A percentile compares a stretch with the other conserved stretches of the same genome.
Conservation (phyloP, 2,329 filamentous ascomycete genomes). For the Macrophomina phaseolina region DNA sequence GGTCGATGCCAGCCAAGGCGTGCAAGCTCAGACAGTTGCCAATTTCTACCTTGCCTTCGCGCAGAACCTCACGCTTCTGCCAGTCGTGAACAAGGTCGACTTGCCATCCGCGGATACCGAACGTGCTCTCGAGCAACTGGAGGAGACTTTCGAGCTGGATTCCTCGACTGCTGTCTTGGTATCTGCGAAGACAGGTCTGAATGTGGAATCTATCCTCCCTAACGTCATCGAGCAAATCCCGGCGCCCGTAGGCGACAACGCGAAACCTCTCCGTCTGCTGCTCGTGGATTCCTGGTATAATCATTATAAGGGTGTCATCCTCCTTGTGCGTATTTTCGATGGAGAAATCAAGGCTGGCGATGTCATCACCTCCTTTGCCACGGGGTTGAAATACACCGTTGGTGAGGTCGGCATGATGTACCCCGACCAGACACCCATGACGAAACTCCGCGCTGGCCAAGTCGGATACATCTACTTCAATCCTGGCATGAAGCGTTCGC, state of each 20-base stretch:
- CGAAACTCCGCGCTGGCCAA: conserved; percentile 82
- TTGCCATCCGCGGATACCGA: conserved; percentile 87
- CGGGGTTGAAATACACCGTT: conserved; percentile 86
- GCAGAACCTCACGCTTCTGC: conserved; percentile 83
- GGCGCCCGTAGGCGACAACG: conserved; percentile 74
- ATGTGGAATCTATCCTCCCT: conserved; percentile 82
- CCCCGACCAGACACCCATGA: conserved; percentile 82
- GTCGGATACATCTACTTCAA: conserved; percentile 98
- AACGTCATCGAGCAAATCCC: conserved; percentile 86
- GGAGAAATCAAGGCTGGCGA: conserved; percentile 84
- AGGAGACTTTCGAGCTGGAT: conserved; percentile 85
- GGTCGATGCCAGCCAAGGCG: conserved; percentile 93
- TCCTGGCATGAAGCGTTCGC: conserved; percentile 95
- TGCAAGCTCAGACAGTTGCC: conserved; percentile 97
- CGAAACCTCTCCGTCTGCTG: conserved; percentile 78
- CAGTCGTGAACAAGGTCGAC: conserved; percentile 97
- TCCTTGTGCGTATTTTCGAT: conserved; percentile 90
- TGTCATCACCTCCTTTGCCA: conserved; percentile 84
- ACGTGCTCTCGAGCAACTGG: conserved; percentile 84
- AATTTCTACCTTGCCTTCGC: conserved; percentile 98
- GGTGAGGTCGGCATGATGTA: conserved; percentile 98
- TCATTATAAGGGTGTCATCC: conserved; percentile 89
- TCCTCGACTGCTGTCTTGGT: conserved; percentile 76
- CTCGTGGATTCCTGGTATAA: conserved; percentile 99
- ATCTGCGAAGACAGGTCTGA: conserved; percentile 91